phyloP scores from a whole-genome alignment of 192 early-diverging fungal genomes.

The Entophlyctis helioformis region DNA sequence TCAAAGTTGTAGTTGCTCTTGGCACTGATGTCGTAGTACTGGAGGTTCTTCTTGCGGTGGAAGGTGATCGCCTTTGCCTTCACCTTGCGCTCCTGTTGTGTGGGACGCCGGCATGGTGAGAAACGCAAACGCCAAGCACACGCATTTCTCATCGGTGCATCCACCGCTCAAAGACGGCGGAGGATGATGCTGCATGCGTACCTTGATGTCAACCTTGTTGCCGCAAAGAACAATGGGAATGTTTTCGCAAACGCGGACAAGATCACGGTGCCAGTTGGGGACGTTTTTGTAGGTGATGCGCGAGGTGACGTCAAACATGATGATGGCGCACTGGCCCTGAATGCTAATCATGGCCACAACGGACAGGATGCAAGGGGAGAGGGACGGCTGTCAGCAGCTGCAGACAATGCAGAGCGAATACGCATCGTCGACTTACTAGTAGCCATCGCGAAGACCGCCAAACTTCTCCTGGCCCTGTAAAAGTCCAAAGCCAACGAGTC shows the following conservation, averaged over 20 bases:
- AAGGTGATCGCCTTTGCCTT: constrained; percentile 99
- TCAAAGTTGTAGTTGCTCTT: constrained; percentile 99
- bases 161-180: background rate
- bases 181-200: no score
- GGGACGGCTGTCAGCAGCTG: no score
- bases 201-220: constrained; percentile 99
- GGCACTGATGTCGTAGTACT: constrained; percentile 99
- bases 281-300: constrained; percentile 99
- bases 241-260: constrained; percentile 99
- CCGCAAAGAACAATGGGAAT: constrained; percentile 99
- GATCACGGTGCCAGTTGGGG: constrained; percentile 99
- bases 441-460: constrained; percentile 99
- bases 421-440: constrained; percentile 58
- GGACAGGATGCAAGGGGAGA: no score
- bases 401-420: background rate
- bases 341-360: constrained; percentile 45
- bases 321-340: constrained; percentile 98
- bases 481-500: no score
- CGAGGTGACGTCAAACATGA: constrained; percentile 99
- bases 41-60: constrained; percentile 99
- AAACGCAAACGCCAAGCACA: no score
- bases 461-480: constrained; percentile 99
- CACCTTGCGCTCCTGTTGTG: constrained; percentile 84
- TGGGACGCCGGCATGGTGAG: no score
- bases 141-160: no score